Base-by-base conservation (phyloP, 2,329 filamentous ascomycete genomes). In the Phialocephala subalpina region DNA sequence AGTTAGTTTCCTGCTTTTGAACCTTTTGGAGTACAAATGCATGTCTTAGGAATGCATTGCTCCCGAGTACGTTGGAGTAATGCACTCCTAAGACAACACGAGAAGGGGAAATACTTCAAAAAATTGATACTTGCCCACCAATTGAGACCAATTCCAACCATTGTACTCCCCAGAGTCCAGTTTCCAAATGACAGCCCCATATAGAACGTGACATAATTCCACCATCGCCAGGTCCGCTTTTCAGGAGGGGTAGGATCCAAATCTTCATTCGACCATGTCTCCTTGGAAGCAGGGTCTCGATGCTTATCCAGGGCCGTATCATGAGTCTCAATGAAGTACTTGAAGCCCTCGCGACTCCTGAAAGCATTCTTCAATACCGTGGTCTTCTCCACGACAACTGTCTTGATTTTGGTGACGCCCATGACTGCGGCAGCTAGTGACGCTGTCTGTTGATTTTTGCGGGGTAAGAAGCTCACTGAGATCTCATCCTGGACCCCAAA, bases 71-170 rank as follows among this genome's bases (percentile, higher is more conserved):
- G n/a, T n/a, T n/a, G n/a, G n/a, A n/a, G n/a, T n/a, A n/a, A n/a
- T n/a, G n/a, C n/a, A n/a, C n/a, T n/a, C n/a, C n/a, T n/a, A n/a
- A n/a, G n/a, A n/a, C n/a, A n/a, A n/a, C n/a, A n/a, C n/a, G n/a
- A n/a, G n/a, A n/a, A n/a, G n/a, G n/a, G n/a, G n/a, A n/a, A n/a
- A n/a, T n/a, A n/a, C n/a, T n/a, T n/a, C n/a, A n/a, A n/a, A 83
- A 47, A 59, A 81, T 80, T 29, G 76, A 68, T 69, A 81, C n/a
- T n/a, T n/a, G n/a, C 78, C 80, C 80, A 82, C 80, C 80, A 82
- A 69, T 78, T 81, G 49, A 82, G 73, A 4, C 80, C 80, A 56
- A 81, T 78, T 20, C 80, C 80, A 58, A 80, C 70, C 77, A 80
- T 78, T 20, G 74, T 78, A 60, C 74, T 75, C 14, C 80, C 80